These are phyloP conservation scores for Cucurbita pepo DNA, from an alignment of 306 rosid species.

Conservation along the genomic window DNA sequence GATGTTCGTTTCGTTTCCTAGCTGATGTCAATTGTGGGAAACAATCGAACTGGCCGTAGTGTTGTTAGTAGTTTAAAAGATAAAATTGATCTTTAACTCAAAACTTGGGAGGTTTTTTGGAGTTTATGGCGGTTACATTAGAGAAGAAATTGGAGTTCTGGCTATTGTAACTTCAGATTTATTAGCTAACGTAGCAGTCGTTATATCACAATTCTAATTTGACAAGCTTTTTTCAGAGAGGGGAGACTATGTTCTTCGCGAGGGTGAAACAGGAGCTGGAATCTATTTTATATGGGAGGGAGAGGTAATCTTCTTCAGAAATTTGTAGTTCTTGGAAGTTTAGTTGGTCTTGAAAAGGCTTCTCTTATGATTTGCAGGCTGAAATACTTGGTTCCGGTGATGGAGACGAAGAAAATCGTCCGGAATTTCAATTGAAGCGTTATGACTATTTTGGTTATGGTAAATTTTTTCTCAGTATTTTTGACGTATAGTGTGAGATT, in stretches of 20 bases:
- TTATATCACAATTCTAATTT: not conserved
- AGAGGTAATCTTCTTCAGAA: conserved; percentile 39
- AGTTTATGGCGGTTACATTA: not conserved
- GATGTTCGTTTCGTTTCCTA: not conserved
- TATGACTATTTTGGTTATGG: conserved; percentile 81
- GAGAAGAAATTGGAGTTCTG: not conserved
- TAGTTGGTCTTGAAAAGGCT: not conserved
- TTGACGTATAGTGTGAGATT: not conserved
- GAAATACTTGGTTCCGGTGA: conserved; percentile 43
- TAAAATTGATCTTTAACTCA: not conserved
- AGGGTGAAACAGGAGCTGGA: conserved; percentile 62
- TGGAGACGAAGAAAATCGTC: conserved; percentile 38
- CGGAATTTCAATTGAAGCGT: conserved; percentile 57
- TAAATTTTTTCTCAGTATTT: conserved; percentile 13
- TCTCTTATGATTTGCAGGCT: conserved; percentile 41
- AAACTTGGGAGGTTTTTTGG: not conserved
- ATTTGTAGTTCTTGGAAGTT: not conserved
- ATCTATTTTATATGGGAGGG: conserved; percentile 87
- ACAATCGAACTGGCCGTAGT: not conserved
- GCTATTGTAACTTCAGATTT: not conserved
- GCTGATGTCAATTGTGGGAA: not conserved
- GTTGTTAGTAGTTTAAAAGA: not conserved
- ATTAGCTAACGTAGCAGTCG: not conserved
- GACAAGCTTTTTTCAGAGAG: conserved; percentile 25
- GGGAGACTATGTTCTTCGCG: conserved; percentile 58